Conservation (phyloP, 2,329 filamentous ascomycete genomes). For the Paraconiothyrium brasiliense region DNA sequence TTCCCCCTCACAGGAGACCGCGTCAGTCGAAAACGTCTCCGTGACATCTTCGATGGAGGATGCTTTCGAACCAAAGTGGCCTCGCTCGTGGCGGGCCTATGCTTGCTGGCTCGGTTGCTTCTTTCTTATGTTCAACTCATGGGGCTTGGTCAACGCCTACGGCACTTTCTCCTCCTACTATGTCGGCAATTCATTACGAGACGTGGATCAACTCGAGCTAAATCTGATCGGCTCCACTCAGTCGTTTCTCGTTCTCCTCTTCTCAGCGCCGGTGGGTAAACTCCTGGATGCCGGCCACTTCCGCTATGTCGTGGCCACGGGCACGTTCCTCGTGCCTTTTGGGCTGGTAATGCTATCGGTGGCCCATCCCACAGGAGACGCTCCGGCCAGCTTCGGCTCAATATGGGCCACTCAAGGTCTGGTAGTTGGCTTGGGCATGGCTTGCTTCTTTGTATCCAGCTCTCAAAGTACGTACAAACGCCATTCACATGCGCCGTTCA, state of each 20-base stretch:
- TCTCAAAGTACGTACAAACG: slow-evolving; percentile 55
- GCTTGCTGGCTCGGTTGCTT: slow-evolving; percentile 58
- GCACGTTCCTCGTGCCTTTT: slow-evolving; percentile 53
- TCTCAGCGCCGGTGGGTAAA: slow-evolving; percentile 58
- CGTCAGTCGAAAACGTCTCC: slow-evolving; percentile 34
- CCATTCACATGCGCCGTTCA: not conserved
- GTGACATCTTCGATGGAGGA: slow-evolving; percentile 24
- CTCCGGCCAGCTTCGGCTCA: slow-evolving; percentile 51
- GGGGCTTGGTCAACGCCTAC: slow-evolving; percentile 60
- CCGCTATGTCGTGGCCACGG: slow-evolving; percentile 52
- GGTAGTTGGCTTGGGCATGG: slow-evolving; percentile 59
- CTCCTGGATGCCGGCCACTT: slow-evolving; percentile 59
- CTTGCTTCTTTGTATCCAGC: slow-evolving; percentile 62
- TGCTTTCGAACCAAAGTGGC: slow-evolving; percentile 53
- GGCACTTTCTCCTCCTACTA: slow-evolving; percentile 62
- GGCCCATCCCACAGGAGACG: slow-evolving; percentile 50
- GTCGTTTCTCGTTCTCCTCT: slow-evolving; percentile 56
- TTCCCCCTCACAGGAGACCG: slow-evolving; percentile 29
- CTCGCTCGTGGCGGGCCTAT: slow-evolving; percentile 56
- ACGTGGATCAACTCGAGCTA: slow-evolving; percentile 52
- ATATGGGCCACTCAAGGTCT: slow-evolving; percentile 61
- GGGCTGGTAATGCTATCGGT: slow-evolving; percentile 58
- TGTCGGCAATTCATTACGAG: slow-evolving; percentile 55
- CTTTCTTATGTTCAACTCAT: slow-evolving; percentile 61
- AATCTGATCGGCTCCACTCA: slow-evolving; percentile 61